These are phyloP conservation scores for Arctostaphylos glauca DNA, from an alignment of 148 eudicot genomes.

Conservation along the genomic window DNA sequence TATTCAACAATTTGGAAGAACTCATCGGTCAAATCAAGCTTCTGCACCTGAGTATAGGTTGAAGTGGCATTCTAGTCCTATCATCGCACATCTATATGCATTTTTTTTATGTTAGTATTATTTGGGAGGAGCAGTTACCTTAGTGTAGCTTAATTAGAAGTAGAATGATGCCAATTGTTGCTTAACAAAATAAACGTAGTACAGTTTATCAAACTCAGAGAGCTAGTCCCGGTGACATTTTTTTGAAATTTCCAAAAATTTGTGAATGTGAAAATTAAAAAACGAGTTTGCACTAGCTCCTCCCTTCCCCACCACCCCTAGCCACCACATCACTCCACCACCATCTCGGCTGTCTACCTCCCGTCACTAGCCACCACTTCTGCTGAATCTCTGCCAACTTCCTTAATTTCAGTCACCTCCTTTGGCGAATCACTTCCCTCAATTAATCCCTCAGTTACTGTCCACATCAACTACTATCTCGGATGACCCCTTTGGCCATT, in stretches of 20 bases:
- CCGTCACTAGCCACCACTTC: not conserved
- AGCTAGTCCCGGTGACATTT: not conserved
- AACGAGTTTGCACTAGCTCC: not conserved
- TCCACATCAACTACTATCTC: not conserved
- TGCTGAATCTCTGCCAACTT: not conserved
- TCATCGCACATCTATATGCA: not conserved
- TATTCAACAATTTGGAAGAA: conserved; percentile 98
- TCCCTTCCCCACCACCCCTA: not conserved
- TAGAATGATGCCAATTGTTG: not conserved
- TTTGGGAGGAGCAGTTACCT: not conserved
- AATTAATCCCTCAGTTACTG: not conserved
- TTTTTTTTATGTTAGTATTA: not conserved
- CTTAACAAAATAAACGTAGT: not conserved
- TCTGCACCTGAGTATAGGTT: conserved; percentile 98
- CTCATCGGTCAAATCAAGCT: conserved; percentile 97
- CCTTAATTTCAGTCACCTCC: not conserved
- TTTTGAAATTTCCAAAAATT: not conserved
- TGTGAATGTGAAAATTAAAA: not conserved
- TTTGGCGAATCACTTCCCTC: not conserved
- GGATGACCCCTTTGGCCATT: not conserved
- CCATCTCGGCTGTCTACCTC: not conserved
- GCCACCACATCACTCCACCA: not conserved
- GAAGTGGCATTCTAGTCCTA: conserved; percentile 8
- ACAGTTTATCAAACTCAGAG: not conserved
- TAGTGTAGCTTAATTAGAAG: not conserved